Percentiles rank a stretch among this genome's conserved stretches.
Evolutionary conservation across 2,329 filamentous ascomycete genomes (phyloP).

Genomic region (Colletotrichum spaethianum): DNA sequence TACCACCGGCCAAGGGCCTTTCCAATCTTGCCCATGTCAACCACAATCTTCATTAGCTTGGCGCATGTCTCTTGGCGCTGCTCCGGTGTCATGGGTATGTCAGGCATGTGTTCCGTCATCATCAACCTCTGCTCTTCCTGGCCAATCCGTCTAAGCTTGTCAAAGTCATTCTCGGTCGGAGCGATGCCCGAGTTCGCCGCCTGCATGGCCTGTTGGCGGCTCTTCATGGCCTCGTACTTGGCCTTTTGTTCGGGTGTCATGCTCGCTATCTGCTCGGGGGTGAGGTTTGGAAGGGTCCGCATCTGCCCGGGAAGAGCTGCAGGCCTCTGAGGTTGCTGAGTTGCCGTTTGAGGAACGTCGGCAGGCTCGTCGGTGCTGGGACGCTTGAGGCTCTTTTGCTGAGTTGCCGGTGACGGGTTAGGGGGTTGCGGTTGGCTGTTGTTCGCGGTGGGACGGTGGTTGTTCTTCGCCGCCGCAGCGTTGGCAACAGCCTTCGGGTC

Average conservation of each 20-base stretch:
- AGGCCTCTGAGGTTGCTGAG: slow-evolving; percentile 40
- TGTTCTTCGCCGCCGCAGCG: slow-evolving; percentile 43
- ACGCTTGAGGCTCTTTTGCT: slow-evolving; percentile 65
- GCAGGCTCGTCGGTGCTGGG: slow-evolving; percentile 61
- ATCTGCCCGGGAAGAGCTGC: slow-evolving; percentile 13
- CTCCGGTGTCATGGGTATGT: slow-evolving; percentile 63
- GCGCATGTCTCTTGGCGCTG: slow-evolving; percentile 59
- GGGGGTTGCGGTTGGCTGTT: slow-evolving; percentile 53
- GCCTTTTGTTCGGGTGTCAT: slow-evolving; percentile 62
- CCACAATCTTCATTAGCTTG: slow-evolving; percentile 59
- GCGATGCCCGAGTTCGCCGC: slow-evolving; percentile 17
- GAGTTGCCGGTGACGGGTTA: slow-evolving; percentile 55
- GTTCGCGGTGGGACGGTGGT: slow-evolving; percentile 49
- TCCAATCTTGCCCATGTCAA: slow-evolving; percentile 61
- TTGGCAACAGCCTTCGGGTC: slow-evolving; percentile 41
- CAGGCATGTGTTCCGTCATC: slow-evolving; percentile 56
- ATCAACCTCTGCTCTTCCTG: slow-evolving; percentile 59
- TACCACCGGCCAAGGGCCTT: slow-evolving; percentile 65
- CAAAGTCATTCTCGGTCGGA: slow-evolving; percentile 32
- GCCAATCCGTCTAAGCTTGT: slow-evolving; percentile 53
- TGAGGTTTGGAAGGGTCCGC: slow-evolving; percentile 46
- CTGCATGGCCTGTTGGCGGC: slow-evolving; percentile 42
- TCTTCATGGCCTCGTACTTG: slow-evolving; percentile 57
- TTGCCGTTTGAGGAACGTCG: slow-evolving; percentile 43
- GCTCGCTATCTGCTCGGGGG: slow-evolving; percentile 56